Evolutionary conservation across 805 yeast species (phyloP).

Genomic region (Trichomonascus vanleenenianus): DNA sequence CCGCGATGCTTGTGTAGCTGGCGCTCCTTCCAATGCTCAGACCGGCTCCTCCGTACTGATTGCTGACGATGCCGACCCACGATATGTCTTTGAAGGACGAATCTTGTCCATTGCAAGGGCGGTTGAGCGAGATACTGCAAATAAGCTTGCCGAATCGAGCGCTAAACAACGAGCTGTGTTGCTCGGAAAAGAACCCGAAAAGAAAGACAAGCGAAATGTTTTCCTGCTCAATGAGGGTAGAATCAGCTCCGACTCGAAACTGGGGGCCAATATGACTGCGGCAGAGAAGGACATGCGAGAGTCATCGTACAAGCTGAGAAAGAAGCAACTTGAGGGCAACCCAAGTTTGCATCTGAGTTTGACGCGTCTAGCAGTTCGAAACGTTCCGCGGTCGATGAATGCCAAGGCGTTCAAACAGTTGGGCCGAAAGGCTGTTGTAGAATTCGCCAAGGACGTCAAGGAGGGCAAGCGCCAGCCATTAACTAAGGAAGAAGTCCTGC

Average conservation of each 20-base stretch:
- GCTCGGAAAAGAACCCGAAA: conserved; percentile 73
- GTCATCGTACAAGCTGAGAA: conserved; percentile 76
- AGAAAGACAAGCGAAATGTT: conserved; percentile 75
- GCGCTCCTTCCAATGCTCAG: conserved; percentile 62
- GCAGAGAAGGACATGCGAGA: conserved; percentile 84
- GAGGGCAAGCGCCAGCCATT: conserved; percentile 70
- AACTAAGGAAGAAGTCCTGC: conserved; percentile 76
- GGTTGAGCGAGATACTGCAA: conserved; percentile 80
- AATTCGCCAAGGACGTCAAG: conserved; percentile 85
- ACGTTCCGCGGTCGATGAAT: conserved; percentile 86
- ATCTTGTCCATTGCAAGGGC: conserved; percentile 77
- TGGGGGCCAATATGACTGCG: conserved; percentile 59
- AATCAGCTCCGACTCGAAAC: conserved; percentile 68
- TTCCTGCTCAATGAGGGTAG: conserved; percentile 92
- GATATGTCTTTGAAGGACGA: conserved; percentile 87
- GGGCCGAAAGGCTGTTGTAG: conserved; percentile 90
- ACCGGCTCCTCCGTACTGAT: conserved; percentile 58
- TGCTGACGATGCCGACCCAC: conserved; percentile 84
- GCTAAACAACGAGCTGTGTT: conserved; percentile 64
- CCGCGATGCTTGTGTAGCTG: conserved; percentile 57
- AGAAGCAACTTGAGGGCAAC: conserved; percentile 82
- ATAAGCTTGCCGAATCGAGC: conserved; percentile 61
- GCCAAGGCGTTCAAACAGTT: conserved; percentile 82
- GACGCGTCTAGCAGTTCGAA: conserved; percentile 91
- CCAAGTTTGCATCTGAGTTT: conserved; percentile 88